These are phyloP conservation scores for Ajuga chamaepitys DNA, from an alignment of 257 asterid genomes.

Conservation along the genomic window DNA sequence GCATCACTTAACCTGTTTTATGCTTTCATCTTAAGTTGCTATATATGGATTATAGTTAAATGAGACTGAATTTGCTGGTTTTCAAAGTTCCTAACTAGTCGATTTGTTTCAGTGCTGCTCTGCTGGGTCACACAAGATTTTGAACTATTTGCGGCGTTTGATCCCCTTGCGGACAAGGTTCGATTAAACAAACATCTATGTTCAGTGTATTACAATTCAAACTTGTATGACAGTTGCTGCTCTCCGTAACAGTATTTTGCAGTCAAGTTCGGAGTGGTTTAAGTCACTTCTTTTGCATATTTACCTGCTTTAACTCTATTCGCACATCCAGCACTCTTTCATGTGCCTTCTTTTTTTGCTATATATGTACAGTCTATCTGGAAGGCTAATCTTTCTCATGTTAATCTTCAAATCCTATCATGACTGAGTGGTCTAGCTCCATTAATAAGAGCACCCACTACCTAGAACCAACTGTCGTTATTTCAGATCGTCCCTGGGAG, in stretches of 20 bases:
- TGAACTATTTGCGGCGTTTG: slow-evolving; percentile 95
- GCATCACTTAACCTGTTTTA: not conserved
- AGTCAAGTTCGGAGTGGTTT: not conserved
- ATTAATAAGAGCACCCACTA: too few relatives aligned
- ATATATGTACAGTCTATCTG: not conserved
- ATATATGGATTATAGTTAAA: not conserved
- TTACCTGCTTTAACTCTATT: not conserved
- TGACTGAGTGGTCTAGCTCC: too few relatives aligned
- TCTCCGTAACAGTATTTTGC: not conserved
- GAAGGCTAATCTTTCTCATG: not conserved
- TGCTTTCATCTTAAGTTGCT: not conserved
- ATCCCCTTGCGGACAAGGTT: slow-evolving; percentile 99
- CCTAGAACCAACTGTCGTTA: too few relatives aligned
- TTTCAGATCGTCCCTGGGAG: too few relatives aligned
- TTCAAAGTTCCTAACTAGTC: slow-evolving; percentile 16
- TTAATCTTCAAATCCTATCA: not conserved
- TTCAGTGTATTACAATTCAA: not conserved
- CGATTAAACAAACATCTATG: slow-evolving; percentile 13
- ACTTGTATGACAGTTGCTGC: not conserved
- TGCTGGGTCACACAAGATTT: slow-evolving; percentile 99
- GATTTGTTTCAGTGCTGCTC: slow-evolving; percentile 52
- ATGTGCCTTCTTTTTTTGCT: not conserved
- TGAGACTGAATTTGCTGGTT: not conserved
- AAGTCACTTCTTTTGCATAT: not conserved
- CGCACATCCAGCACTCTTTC: too few relatives aligned